Evolutionary conservation across 768 basidiomycete species (phyloP).

Genomic region (Lactarius trivialis): DNA sequence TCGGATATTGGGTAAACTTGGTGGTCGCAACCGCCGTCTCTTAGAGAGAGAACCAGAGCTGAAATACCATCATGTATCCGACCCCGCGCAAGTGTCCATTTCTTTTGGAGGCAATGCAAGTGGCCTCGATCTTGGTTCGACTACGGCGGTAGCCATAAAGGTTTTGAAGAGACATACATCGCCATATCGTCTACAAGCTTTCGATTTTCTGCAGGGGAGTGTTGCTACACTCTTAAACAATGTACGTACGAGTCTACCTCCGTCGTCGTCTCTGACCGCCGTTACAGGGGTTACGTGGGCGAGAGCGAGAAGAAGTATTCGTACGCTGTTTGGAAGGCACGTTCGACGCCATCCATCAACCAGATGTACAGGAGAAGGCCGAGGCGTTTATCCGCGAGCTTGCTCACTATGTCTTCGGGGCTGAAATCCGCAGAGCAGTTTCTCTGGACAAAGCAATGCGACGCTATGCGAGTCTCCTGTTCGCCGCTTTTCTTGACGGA

Average conservation of each 20-base stretch:
- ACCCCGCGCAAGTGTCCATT: slow-evolving; percentile 62
- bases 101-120: slow-evolving; percentile 66
- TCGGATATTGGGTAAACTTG: slow-evolving; percentile 92
- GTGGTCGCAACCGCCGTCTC: slow-evolving; percentile 86
- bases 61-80: slow-evolving; percentile 61
- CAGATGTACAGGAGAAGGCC: slow-evolving; percentile 65
- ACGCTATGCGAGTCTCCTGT: slow-evolving; percentile 48
- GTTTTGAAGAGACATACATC: slow-evolving; percentile 48
- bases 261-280: neutral
- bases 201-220: slow-evolving; percentile 63
- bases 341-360: slow-evolving; percentile 65
- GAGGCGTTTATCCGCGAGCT: slow-evolving; percentile 64
- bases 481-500: slow-evolving; percentile 73
- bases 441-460: slow-evolving; percentile 47
- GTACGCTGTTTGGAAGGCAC: slow-evolving; percentile 63
- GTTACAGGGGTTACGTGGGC: slow-evolving; percentile 58
- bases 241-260: slow-evolving; percentile 36
- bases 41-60: slow-evolving; percentile 75
- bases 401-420: slow-evolving; percentile 62
- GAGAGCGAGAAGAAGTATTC: slow-evolving; percentile 72
- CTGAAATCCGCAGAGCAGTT: slow-evolving; percentile 61
- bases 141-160: slow-evolving; percentile 57
- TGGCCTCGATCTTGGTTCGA: slow-evolving; percentile 58
- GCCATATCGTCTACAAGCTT: slow-evolving; percentile 52
- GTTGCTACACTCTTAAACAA: slow-evolving; percentile 68